A percentile compares a stretch with the other conserved stretches of the same genome.
phyloP scores from a whole-genome alignment of 2,329 filamentous ascomycete species.

The Mycogone perniciosa region DNA sequence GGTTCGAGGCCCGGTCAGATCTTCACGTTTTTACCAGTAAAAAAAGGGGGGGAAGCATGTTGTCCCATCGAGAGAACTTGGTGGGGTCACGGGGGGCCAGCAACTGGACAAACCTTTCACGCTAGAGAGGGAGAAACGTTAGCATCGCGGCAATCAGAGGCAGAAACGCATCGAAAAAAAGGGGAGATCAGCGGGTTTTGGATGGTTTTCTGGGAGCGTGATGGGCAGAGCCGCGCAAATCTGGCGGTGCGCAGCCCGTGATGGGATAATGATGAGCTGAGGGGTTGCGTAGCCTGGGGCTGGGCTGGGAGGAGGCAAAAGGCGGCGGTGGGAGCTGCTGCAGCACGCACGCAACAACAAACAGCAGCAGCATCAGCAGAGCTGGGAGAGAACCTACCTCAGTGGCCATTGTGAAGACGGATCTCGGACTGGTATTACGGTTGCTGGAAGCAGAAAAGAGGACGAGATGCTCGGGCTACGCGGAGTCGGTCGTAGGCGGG shows the following conservation, averaged over 20 bases:
- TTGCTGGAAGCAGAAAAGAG: constrained; percentile 5
- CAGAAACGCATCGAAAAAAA: constrained; percentile 9
- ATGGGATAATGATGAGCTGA: constrained; percentile 17
- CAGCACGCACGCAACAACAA: neutral
- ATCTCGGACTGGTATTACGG: constrained; percentile 4
- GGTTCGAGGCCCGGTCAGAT: constrained; percentile 11
- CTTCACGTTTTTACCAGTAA: neutral
- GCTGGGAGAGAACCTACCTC: constrained; percentile 24
- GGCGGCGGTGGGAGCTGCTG: constrained; percentile 15
- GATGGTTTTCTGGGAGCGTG: neutral
- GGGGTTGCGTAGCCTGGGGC: constrained; percentile 21
- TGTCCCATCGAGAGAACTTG: constrained; percentile 9
- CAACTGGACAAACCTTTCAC: constrained; percentile 56
- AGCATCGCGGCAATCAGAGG: constrained; percentile 22
- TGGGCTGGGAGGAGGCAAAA: constrained; percentile 18
- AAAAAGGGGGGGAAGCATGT: constrained; percentile 1
- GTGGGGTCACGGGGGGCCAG: constrained; percentile 13
- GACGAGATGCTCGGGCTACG: constrained; percentile 9
- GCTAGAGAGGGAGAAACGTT: constrained; percentile 42
- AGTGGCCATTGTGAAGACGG: constrained; percentile 25
- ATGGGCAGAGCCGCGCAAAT: neutral
- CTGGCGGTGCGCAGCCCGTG: constrained; percentile 9
- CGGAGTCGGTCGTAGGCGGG: constrained; percentile 12
- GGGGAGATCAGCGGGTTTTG: neutral
- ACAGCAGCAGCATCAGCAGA: constrained; percentile 5